phyloP scores from a whole-genome alignment of 2,329 filamentous ascomycete species.

The Achaetomium macrosporum region DNA sequence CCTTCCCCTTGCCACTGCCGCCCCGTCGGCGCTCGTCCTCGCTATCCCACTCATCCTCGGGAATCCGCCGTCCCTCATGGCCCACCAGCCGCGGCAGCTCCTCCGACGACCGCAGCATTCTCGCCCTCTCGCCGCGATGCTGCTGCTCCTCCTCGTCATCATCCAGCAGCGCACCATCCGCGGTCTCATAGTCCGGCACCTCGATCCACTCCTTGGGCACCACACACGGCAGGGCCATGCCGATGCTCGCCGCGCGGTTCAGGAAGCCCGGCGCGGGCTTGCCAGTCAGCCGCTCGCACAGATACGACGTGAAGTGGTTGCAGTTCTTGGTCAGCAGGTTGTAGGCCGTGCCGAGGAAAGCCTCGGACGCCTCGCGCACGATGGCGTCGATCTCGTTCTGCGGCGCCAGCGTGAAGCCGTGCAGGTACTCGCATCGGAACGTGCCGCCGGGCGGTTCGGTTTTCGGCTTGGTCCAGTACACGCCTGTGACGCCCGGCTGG shows the following conservation, averaged over 20 bases:
- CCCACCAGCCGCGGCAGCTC: conserved; percentile 23
- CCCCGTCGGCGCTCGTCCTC: conserved; percentile 40
- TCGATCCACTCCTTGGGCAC: conserved; percentile 78
- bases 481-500: conserved; percentile 62
- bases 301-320: conserved; percentile 78
- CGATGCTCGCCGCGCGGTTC: conserved; percentile 78
- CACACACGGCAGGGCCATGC: conserved; percentile 72
- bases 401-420: conserved; percentile 69
- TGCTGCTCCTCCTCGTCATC: conserved; percentile 16
- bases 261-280: conserved; percentile 67
- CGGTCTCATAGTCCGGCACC: conserved; percentile 66
- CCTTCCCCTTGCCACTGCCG: conserved; percentile 39
- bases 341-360: conserved; percentile 71
- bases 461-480: conserved; percentile 74
- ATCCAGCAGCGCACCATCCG: conserved; percentile 23
- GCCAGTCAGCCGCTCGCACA: conserved; percentile 68
- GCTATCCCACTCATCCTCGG: conserved; percentile 38
- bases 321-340: conserved; percentile 80
- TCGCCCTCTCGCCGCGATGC: conserved; percentile 21
- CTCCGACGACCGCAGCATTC: conserved; percentile 25
- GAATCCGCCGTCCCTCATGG: not conserved
- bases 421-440: conserved; percentile 68
- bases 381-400: conserved; percentile 65
- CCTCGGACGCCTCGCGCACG: conserved; percentile 60
- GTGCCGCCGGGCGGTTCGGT: conserved; percentile 71